Evolutionary conservation across 257 asterid genomes (phyloP), one percentile per base, ranked within the genome.

Genomic region (Gentiana straminea): DNA sequence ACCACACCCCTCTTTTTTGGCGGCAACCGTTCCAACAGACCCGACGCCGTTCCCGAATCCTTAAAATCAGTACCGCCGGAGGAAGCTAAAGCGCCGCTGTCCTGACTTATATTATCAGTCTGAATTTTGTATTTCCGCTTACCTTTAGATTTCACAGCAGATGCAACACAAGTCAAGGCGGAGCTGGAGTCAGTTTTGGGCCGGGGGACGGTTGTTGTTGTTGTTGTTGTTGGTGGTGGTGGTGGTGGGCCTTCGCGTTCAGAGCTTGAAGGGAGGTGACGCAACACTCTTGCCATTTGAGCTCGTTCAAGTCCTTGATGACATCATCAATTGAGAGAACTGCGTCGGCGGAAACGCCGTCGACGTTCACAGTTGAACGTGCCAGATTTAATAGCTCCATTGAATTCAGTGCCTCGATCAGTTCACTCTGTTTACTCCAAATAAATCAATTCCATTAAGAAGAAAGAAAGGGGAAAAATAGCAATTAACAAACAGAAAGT

Each of bases 211-310:
- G 10, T 24, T 24, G 24, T 24, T 24, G 24, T 48, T 33, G 47
- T 8, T 8, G 15, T 36, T 24, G 44, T 36, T 33, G 61, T 33
- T 39, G 58, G 58, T 46, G 66, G 58, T 38, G 52, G 24, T 24
- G 24, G 1, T 41, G 10, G 2, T 41, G 9, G 63, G 50, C 59
- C 10, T 48, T 71, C 52, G 62, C 64, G 68, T 80, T 70, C 35
- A 55, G 66, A 52, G 70, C 75, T 66, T 65, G 66, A 54, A 85
- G 65, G 54, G 94, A 85, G 65, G 89, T 79, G 68, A 74, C 69
- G 65, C 83, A 80, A 67, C 94, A 85, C 69, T 83, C 94, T 1
- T 79, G 68, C 97, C 97, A 85, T 45, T 77, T 60, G 61, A 83
- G 83, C 54, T 11, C 59, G 49, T 75, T 76, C 58, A 88, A 77